A percentile compares a stretch with the other conserved stretches of the same genome.
phyloP scores from a whole-genome alignment of 1,284 basidiomycete genomes.

The Ceratobasidium sp. region DNA sequence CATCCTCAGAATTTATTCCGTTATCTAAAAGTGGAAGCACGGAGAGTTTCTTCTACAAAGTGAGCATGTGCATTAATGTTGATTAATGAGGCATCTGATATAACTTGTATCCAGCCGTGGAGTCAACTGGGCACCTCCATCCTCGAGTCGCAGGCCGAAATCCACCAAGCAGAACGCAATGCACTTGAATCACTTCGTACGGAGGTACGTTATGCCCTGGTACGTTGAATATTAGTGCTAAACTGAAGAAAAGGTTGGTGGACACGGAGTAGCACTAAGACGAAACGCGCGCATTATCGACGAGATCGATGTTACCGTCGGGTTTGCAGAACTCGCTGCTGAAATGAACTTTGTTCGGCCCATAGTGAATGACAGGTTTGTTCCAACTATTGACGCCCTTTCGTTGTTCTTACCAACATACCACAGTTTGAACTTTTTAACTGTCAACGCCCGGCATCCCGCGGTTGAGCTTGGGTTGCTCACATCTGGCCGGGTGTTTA shows the following conservation, averaged over 20 bases:
- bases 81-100: background rate
- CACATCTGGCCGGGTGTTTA: constrained; percentile 76
- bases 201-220: constrained; percentile 58
- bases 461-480: constrained; percentile 90
- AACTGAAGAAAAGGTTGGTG: constrained; percentile 62
- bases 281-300: constrained; percentile 83
- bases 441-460: constrained; percentile 83
- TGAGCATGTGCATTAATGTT: constrained; percentile 47
- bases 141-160: constrained; percentile 61
- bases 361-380: constrained; percentile 69
- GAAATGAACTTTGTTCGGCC: constrained; percentile 84
- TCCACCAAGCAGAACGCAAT: constrained; percentile 68
- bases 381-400: background rate
- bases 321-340: constrained; percentile 82
- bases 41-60: constrained; percentile 73
- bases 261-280: constrained; percentile 63
- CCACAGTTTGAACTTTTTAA: constrained; percentile 35
- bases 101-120: constrained; percentile 66
- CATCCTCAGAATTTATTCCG: constrained; percentile 59
- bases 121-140: constrained; percentile 72
- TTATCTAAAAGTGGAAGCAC: constrained; percentile 71
- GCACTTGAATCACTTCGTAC: constrained; percentile 73
- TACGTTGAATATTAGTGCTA: background rate
- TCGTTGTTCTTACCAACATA: background rate
- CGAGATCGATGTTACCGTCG: constrained; percentile 86